A percentile compares a stretch with the other conserved stretches of the same genome.
phyloP scores from a whole-genome alignment of 345 rosid genomes.

The Dipteronia dyeriana region DNA sequence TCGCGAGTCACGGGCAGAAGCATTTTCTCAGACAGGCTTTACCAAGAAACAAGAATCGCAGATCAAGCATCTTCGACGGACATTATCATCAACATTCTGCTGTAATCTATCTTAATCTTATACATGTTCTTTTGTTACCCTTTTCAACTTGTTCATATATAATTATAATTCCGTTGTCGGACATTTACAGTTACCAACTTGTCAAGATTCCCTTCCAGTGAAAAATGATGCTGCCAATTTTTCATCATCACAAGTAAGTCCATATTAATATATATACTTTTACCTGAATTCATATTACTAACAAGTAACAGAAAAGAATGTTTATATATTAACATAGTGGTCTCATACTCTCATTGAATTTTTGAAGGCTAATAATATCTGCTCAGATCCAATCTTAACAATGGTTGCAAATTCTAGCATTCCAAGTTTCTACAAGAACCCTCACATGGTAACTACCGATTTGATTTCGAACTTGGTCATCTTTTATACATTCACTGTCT shows the following conservation, averaged over 20 bases:
- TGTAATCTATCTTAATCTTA: slow-evolving; percentile 11
- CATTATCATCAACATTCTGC: slow-evolving; percentile 22
- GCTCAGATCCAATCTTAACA: slow-evolving; percentile 5
- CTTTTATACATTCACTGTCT: not conserved
- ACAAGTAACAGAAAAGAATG: not conserved
- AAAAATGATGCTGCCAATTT: not conserved
- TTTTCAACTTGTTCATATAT: too few relatives aligned
- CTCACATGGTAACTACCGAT: slow-evolving; percentile 18
- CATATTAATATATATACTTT: too few relatives aligned
- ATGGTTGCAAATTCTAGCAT: not conserved
- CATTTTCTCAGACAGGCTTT: slow-evolving; percentile 46
- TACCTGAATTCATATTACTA: not conserved
- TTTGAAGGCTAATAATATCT: slow-evolving; percentile 21
- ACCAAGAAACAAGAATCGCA: slow-evolving; percentile 42
- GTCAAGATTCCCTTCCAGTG: not conserved
- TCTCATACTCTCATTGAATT: slow-evolving; percentile 14
- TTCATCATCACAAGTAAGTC: slow-evolving; percentile 14
- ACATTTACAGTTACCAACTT: slow-evolving; percentile 10
- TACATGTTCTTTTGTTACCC: not conserved
- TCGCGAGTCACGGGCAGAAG: slow-evolving; percentile 79
- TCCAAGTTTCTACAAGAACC: not conserved
- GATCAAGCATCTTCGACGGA: slow-evolving; percentile 64
- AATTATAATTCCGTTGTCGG: not conserved
- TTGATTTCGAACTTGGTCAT: not conserved
- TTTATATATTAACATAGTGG: not conserved